Conservation (phyloP, 495 filamentous ascomycete genomes). For the Neurospora sp. region DNA sequence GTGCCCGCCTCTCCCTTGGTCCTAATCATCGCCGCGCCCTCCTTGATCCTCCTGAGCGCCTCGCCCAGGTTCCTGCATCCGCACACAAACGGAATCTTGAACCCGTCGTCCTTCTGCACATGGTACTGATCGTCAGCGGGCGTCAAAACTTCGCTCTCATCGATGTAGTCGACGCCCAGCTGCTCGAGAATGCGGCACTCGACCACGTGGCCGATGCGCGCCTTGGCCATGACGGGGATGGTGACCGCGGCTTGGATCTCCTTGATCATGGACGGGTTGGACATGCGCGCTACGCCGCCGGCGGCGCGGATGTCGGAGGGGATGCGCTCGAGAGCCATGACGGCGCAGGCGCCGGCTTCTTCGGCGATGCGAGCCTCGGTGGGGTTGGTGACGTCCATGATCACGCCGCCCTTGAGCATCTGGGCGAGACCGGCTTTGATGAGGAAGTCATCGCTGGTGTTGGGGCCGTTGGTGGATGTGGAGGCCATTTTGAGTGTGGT, state of each 20-base stretch:
- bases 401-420: slow-evolving; percentile 98
- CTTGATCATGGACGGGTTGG: slow-evolving; percentile 88
- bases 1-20: slow-evolving; percentile 98
- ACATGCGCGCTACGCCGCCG: slow-evolving; percentile 95
- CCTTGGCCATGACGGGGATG: slow-evolving; percentile 99
- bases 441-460: slow-evolving; percentile 33
- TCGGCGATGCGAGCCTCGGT: slow-evolving; percentile 95
- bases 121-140: slow-evolving; percentile 86
- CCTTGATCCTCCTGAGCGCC: slow-evolving; percentile 80
- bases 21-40: slow-evolving; percentile 97
- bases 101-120: slow-evolving; percentile 71
- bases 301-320: slow-evolving; percentile 90
- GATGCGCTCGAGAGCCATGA: slow-evolving; percentile 98
- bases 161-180: slow-evolving; percentile 93
- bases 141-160: slow-evolving; percentile 94
- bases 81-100: slow-evolving; percentile 87
- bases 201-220: slow-evolving; percentile 93
- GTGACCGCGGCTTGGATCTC: slow-evolving; percentile 96
- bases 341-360: slow-evolving; percentile 88
- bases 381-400: slow-evolving; percentile 97
- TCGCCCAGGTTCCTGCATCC: slow-evolving; percentile 94
- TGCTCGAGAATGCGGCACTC: slow-evolving; percentile 98
- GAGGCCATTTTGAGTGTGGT: slow-evolving; percentile 6
- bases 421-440: slow-evolving; percentile 91
- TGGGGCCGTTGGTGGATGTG: not conserved